phyloP scores from a whole-genome alignment of 139 green algal genomes.

The Penium margaritaceum region DNA sequence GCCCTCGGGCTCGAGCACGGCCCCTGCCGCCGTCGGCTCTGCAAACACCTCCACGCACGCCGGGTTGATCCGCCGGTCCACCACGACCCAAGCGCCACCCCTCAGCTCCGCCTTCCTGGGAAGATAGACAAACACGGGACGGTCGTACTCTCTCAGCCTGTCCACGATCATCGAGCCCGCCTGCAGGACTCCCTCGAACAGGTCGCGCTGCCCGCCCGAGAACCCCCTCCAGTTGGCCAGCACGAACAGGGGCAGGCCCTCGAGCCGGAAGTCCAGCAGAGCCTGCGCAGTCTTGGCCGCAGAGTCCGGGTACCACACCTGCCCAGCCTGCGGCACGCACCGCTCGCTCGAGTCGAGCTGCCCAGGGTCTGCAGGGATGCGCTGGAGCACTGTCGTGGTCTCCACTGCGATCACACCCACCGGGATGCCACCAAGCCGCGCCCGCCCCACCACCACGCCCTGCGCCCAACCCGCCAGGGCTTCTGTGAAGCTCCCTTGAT shows the following conservation, averaged over 20 bases:
- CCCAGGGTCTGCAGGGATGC: constrained; percentile 85
- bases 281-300: constrained; percentile 92
- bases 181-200: constrained; percentile 91
- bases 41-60: constrained; percentile 60
- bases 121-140: constrained; percentile 93
- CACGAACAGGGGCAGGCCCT: constrained; percentile 92
- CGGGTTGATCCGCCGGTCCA: constrained; percentile 88
- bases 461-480: constrained; percentile 71
- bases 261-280: constrained; percentile 88
- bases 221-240: constrained; percentile 98
- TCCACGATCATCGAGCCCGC: constrained; percentile 93
- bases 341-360: constrained; percentile 53
- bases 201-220: constrained; percentile 87
- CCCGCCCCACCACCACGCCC: constrained; percentile 84
- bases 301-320: constrained; percentile 95
- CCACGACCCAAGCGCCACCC: constrained; percentile 94
- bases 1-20: constrained; percentile 91
- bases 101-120: constrained; percentile 82
- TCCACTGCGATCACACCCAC: constrained; percentile 94
- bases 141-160: constrained; percentile 74
- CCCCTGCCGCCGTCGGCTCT: constrained; percentile 60
- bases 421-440: constrained; percentile 81
- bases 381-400: constrained; percentile 66
- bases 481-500: constrained; percentile 41
- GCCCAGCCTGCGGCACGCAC: constrained; percentile 43